Base-by-base conservation (phyloP, 2,329 filamentous ascomycete genomes). In the Diaporthe ampelina region DNA sequence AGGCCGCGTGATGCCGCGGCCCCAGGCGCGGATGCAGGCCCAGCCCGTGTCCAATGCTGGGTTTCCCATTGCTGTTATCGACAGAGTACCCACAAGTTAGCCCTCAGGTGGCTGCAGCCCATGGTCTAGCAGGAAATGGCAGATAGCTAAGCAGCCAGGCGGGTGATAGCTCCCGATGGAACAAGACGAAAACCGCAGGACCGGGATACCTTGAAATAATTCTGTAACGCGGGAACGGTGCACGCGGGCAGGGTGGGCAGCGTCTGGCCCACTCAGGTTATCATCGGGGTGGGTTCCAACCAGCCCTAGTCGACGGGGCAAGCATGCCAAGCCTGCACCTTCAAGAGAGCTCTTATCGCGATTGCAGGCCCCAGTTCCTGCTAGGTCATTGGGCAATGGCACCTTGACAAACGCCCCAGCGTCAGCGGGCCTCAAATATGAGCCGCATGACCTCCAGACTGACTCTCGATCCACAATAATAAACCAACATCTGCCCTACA, bases 361-460 rank as follows among this genome's bases (percentile, higher is more conserved):
- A 72, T 72, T 72, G 50, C 37, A 35, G 9, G 40, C 45, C 45
- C 61, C 21, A 17, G 54, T 29, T 5, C 15, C 56, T 63, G 45
- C 63, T 21, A 26, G 24, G 45, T 24, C 45, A 72, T 72, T 72
- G 69, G 69, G 35, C 69, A 72, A 72, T 72, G 69, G 69, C 57
- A 61, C 24, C 52, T 45, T 70, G 67, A 67, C 63, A 67, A 50
- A 67, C 45, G 21, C 63, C 45, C 63, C 45, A 52, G 29, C 45
- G 45, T 67, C 63, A 67, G 43, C 45, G 19, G 48, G 45, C 35
- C 63, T 40, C 29, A 15, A 26, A n/a, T n/a, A 37, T 67, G 43
- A 67, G 63, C 63, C 63, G 45, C 63, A 50, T 65, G 61, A 65
- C 61, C 19, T 50, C 43, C 15, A 19, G 24, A 35, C 61, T 65